These are phyloP conservation scores for Aspergillus kassunensis DNA, from an alignment of 495 filamentous ascomycete species.

Conservation along the genomic window DNA sequence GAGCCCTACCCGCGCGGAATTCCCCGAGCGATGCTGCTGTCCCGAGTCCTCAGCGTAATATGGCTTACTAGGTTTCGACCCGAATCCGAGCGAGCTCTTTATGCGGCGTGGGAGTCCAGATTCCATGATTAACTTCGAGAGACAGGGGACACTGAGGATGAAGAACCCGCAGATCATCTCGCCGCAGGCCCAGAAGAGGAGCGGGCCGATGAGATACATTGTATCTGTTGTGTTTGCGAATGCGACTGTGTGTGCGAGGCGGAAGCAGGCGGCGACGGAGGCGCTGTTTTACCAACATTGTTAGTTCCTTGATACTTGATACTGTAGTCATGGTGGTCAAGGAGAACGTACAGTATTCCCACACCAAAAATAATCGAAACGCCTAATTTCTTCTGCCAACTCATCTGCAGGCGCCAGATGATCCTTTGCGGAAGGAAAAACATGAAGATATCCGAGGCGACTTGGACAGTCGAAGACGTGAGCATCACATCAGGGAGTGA, in stretches of 20 bases:
- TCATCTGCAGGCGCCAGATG: constrained; percentile 25
- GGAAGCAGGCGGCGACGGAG: constrained; percentile 7
- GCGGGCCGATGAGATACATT: constrained; percentile 4
- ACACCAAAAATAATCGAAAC: constrained; percentile 22
- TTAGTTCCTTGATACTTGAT: neutral
- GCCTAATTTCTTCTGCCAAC: constrained; percentile 17
- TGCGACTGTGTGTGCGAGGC: neutral
- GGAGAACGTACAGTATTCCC: constrained; percentile 15
- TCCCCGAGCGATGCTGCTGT: too few relatives aligned
- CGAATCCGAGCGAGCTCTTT: too few relatives aligned
- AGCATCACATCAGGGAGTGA: too few relatives aligned
- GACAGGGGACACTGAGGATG: constrained; percentile 11
- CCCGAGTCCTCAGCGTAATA: too few relatives aligned
- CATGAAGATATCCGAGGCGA: constrained; percentile 10
- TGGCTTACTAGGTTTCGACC: too few relatives aligned
- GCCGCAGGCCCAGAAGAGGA: constrained; percentile 7
- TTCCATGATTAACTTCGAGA: constrained; percentile 10
- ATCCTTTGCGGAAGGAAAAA: constrained; percentile 20
- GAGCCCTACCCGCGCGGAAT: too few relatives aligned
- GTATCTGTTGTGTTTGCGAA: constrained; percentile 1
- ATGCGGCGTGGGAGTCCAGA: constrained; percentile 2
- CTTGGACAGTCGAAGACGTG: constrained; percentile 7
- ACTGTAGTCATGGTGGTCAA: neutral
- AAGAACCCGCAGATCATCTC: constrained; percentile 16
- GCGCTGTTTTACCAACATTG: constrained; percentile 3